Evolutionary conservation across 2,329 filamentous ascomycete genomes (phyloP).

Genomic region (Drechmeria coniospora): DNA sequence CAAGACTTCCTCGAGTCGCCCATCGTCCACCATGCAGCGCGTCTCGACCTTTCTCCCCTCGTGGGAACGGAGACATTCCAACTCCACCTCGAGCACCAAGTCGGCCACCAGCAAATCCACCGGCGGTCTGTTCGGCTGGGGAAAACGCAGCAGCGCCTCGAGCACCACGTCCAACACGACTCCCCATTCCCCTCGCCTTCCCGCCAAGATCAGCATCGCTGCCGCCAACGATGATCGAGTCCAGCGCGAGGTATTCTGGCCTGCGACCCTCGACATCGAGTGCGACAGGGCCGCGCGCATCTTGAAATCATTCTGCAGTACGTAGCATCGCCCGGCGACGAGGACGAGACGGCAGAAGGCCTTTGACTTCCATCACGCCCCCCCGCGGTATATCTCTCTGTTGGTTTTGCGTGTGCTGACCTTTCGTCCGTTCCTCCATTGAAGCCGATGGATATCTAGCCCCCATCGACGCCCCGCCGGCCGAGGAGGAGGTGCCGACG

Average conservation of each 20-base stretch:
- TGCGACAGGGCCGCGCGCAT: constrained; percentile 85
- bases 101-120: constrained; percentile 14
- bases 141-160: constrained; percentile 29
- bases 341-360: too few relatives aligned
- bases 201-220: constrained; percentile 19
- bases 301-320: constrained; percentile 79
- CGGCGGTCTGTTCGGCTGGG: constrained; percentile 26
- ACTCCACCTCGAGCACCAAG: constrained; percentile 20
- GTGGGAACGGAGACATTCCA: too few relatives aligned
- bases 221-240: constrained; percentile 17
- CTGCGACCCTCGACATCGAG: constrained; percentile 71
- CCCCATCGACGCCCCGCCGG: too few relatives aligned
- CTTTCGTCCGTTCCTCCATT: too few relatives aligned
- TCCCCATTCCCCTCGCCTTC: constrained; percentile 8
- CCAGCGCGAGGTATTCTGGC: constrained; percentile 61
- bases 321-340: too few relatives aligned
- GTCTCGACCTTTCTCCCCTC: constrained; percentile 27
- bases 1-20: constrained; percentile 14
- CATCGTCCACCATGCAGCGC: constrained; percentile 24
- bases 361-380: too few relatives aligned
- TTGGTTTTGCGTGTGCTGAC: too few relatives aligned
- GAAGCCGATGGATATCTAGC: constrained; percentile 44
- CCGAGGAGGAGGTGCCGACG: constrained; percentile 11
- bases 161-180: constrained; percentile 8
- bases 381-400: too few relatives aligned